Conservation (phyloP, 306 rosid species). For the Prunus campanulata region DNA sequence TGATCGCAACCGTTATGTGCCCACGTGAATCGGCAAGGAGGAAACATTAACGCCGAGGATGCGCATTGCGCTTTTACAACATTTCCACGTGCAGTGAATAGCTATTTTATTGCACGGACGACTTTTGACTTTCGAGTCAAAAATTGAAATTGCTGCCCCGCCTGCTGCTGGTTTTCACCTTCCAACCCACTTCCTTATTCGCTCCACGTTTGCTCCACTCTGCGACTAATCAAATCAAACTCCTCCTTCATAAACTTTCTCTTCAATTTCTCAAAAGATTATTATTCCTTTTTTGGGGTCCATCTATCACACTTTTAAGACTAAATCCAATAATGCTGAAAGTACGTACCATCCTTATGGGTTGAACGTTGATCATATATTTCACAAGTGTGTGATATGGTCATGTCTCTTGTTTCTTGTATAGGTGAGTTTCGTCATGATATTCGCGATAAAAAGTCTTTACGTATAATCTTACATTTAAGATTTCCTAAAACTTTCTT, state of each 20-base stretch:
- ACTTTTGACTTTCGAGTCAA: conserved; percentile 27
- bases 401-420: too few relatives aligned
- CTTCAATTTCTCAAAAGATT: background rate
- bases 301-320: background rate
- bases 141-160: background rate
- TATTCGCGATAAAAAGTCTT: background rate
- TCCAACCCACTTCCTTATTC: conserved; percentile 25
- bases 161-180: conserved; percentile 23
- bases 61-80: background rate
- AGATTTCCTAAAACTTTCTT: too few relatives aligned
- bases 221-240: background rate
- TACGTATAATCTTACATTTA: too few relatives aligned
- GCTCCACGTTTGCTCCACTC: conserved; percentile 35
- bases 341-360: background rate
- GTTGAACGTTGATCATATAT: background rate
- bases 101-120: background rate
- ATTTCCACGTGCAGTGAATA: conserved; percentile 33
- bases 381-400: background rate
- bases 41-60: conserved; percentile 20
- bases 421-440: background rate
- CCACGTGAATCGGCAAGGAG: conserved; percentile 11
- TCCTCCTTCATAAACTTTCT: background rate
- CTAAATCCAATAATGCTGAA: background rate
- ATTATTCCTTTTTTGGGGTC: background rate
- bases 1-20: background rate